phyloP scores from a whole-genome alignment of 768 basidiomycete genomes.

The Tricholoma saponaceum region DNA sequence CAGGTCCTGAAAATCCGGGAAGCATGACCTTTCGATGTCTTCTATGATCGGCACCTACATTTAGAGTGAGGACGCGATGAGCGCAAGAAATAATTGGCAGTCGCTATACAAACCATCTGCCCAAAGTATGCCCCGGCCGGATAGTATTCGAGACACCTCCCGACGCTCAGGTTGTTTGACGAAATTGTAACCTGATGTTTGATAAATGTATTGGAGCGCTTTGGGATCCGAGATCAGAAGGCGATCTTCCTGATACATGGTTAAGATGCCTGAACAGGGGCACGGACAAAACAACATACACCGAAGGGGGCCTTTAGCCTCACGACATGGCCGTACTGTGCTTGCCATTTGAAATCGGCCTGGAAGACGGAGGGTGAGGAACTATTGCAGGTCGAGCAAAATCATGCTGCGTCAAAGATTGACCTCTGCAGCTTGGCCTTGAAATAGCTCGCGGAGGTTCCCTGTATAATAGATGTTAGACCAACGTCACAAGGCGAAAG shows the following conservation, averaged over 20 bases:
- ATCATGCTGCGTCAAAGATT: slow-evolving; percentile 4
- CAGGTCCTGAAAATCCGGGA: slow-evolving; percentile 44
- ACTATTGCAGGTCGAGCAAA: slow-evolving; percentile 7
- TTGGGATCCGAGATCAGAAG: slow-evolving; percentile 47
- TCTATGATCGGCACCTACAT: slow-evolving; percentile 36
- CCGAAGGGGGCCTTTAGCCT: slow-evolving; percentile 34
- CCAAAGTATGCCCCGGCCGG: slow-evolving; percentile 34
- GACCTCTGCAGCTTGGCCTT: slow-evolving; percentile 32
- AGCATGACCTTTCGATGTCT: slow-evolving; percentile 43
- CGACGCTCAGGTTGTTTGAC: slow-evolving; percentile 34
- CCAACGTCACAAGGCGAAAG: background rate
- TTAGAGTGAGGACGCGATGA: background rate
- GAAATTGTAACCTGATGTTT: slow-evolving; percentile 40
- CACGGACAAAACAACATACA: slow-evolving; percentile 20
- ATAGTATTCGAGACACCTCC: slow-evolving; percentile 29
- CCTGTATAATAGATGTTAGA: slow-evolving; percentile 10
- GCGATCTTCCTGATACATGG: slow-evolving; percentile 32
- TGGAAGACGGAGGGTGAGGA: slow-evolving; percentile 13
- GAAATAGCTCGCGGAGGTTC: slow-evolving; percentile 25
- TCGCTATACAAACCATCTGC: slow-evolving; percentile 30
- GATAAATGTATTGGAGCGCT: slow-evolving; percentile 41
- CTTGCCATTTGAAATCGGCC: slow-evolving; percentile 43
- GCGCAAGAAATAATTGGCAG: background rate
- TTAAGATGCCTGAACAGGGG: slow-evolving; percentile 1
- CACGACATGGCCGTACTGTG: slow-evolving; percentile 37